phyloP scores from a whole-genome alignment of 306 rosid species.

The Citrullus mucosospermus region DNA sequence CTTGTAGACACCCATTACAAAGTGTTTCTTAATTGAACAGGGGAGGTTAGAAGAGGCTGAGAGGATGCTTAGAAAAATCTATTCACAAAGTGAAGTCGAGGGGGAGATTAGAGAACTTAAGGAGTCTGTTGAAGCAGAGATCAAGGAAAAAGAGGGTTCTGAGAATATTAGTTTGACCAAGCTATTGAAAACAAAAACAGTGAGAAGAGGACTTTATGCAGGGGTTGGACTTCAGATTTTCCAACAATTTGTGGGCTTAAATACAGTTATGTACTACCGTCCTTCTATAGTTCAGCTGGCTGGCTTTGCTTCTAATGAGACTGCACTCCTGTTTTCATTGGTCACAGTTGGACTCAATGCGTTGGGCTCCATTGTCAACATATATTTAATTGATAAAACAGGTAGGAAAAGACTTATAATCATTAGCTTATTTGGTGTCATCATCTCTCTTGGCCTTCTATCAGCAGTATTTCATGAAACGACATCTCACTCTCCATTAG shows the following conservation, averaged over 20 bases:
- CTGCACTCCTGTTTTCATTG: constrained; percentile 66
- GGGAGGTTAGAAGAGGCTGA: constrained; percentile 41
- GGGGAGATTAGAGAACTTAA: constrained; percentile 44
- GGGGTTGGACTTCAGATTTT: constrained; percentile 62
- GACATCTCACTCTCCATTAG: constrained; percentile 38
- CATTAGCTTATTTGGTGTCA: constrained; percentile 44
- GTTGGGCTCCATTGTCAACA: constrained; percentile 51
- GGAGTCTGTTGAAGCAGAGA: constrained; percentile 43
- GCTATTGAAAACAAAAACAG: constrained; percentile 23
- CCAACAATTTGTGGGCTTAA: constrained; percentile 75
- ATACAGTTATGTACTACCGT: constrained; percentile 78
- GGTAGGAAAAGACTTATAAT: constrained; percentile 63
- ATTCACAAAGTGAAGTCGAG: constrained; percentile 35
- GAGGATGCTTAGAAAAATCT: constrained; percentile 35
- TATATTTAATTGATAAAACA: constrained; percentile 41
- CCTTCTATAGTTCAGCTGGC: constrained; percentile 80
- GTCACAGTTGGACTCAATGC: constrained; percentile 61
- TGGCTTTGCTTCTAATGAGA: constrained; percentile 62
- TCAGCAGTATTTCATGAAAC: constrained; percentile 37
- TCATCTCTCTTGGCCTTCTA: constrained; percentile 32
- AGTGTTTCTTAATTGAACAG: constrained; percentile 10
- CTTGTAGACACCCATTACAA: neutral
- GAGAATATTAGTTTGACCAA: constrained; percentile 22
- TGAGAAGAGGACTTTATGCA: constrained; percentile 71
- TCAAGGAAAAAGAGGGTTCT: constrained; percentile 24